Conservation (phyloP, 1,284 basidiomycete genomes). For the Melampsora occidentalis region DNA sequence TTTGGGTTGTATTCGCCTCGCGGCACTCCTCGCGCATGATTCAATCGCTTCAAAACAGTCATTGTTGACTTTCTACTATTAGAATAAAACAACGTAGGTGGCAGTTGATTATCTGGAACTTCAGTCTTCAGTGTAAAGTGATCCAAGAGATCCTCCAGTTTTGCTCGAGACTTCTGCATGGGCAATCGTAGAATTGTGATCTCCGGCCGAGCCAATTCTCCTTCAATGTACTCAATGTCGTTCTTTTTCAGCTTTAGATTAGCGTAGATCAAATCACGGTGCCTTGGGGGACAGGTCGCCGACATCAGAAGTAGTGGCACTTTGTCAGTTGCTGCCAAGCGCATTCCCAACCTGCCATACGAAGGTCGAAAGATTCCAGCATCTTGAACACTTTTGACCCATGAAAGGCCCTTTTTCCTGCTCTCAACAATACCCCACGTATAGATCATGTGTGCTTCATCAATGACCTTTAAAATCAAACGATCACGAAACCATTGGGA, state of each 20-base stretch:
- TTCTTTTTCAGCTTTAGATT: background rate
- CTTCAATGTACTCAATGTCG: background rate
- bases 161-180: background rate
- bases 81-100: conserved; percentile 11
- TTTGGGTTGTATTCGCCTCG: background rate
- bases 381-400: no score
- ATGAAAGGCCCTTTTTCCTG: no score
- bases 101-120: background rate
- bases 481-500: no score
- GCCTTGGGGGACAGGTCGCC: no score
- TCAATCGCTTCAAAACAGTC: background rate
- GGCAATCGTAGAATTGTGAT: background rate
- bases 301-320: conserved; percentile 1
- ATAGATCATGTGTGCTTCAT: no score
- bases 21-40: background rate
- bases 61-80: background rate
- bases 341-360: conserved; percentile 1
- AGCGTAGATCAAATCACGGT: conserved; percentile 17
- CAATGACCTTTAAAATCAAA: no score
- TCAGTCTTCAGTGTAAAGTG: background rate
- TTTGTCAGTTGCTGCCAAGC: background rate
- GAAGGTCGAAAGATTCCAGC: conserved; percentile 19
- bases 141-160: background rate
- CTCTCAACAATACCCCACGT: no score
- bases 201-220: conserved; percentile 11